Evolutionary conservation across 805 yeast genomes (phyloP), one percentile per base, ranked within the genome.

Genomic region (Schwanniomyces yamadae): DNA sequence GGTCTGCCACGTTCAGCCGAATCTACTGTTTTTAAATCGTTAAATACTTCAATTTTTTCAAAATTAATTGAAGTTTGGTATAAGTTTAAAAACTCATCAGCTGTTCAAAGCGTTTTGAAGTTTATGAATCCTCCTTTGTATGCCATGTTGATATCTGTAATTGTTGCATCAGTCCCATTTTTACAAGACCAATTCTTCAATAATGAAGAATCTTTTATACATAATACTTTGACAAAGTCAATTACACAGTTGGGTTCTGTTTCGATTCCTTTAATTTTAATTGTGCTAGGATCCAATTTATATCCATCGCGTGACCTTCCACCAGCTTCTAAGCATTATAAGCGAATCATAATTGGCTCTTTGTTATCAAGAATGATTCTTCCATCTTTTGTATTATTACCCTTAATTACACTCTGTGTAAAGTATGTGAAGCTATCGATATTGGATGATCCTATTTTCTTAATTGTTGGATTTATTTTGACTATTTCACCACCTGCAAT

Each of bases 401-500:
- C 95, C 1, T 42, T 82, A 25, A 80, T 84, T 45, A 77, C 87
- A 2, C 34, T 75, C 2, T 65, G 76, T 37, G 90, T 82, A 31
- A 82, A 80, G 57, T 78, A 72, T 50, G 62, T 84, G 43, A 74
- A 75, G 21, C 71, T 80, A 13, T 79, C 88, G 34, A 82, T 84
- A 23, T 64, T 84, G 56, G 88, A 82, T 54, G 95, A 84, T 56
- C 95, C 95, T 23, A 84, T 84, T 27, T 84, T 84, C 50, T 64
- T 84, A 49, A 78, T 84, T 41, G 90, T 85, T 28, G 79, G 87
- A 8, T 84, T 84, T 51, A 70, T 84, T 20, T 70, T 84, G 43
- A 84, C 90, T 1, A 77, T 83, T 3, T 77, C 89, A 1, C 93
- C 95, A 3, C 93, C 95, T 2, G 93, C 91, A 4, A 84, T 84